phyloP scores from a whole-genome alignment of 1,284 basidiomycete genomes.

The Moesziomyces parantarcticus region DNA sequence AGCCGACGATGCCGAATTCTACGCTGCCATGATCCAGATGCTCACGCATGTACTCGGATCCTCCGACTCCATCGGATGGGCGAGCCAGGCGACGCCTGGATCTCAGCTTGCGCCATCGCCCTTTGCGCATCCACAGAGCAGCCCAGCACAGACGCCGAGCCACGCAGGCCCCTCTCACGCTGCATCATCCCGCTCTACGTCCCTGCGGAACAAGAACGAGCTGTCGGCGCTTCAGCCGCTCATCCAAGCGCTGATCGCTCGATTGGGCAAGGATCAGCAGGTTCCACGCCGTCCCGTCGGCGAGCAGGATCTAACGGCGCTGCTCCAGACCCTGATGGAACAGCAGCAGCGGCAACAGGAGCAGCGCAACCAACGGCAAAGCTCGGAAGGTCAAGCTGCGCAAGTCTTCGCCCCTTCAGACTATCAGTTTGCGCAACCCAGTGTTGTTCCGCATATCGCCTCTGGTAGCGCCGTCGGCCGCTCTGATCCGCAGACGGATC shows the following conservation, averaged over 20 bases:
- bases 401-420: conserved; percentile 2
- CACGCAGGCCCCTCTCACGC: conserved; percentile 5
- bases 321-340: conserved; percentile 54
- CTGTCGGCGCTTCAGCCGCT: conserved; percentile 43
- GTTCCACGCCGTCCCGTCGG: conserved; percentile 35
- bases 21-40: conserved; percentile 58
- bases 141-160: conserved; percentile 34
- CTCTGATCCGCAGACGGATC: not conserved
- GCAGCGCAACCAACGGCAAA: conserved; percentile 7
- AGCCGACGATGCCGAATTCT: conserved; percentile 48
- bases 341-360: conserved; percentile 48
- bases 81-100: conserved; percentile 31
- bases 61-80: conserved; percentile 47
- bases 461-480: not conserved
- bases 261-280: conserved; percentile 40
- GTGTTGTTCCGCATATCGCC: not conserved
- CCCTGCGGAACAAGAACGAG: conserved; percentile 16
- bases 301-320: conserved; percentile 54
- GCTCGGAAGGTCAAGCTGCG: not conserved
- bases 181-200: not conserved
- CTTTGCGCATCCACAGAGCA: conserved; percentile 28
- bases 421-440: conserved; percentile 4
- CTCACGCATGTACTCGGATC: conserved; percentile 58
- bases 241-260: conserved; percentile 47
- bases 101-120: conserved; percentile 43